Evolutionary conservation across 2,329 filamentous ascomycete genomes (phyloP), one percentile per base, ranked within the genome.

Genomic region (Aspergillus sergii): DNA sequence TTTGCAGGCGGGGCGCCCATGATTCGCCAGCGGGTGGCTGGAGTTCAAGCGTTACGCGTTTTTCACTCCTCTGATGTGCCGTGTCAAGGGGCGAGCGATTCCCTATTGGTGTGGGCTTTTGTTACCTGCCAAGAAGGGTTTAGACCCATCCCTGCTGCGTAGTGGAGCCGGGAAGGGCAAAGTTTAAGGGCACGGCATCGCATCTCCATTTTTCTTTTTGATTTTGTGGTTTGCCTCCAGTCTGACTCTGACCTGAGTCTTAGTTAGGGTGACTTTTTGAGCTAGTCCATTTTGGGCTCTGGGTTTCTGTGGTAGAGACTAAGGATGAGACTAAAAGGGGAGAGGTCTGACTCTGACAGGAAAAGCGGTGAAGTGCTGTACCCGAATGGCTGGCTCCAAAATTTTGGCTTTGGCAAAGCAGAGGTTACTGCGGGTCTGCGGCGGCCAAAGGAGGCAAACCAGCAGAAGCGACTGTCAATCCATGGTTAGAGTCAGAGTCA

Each of bases 31-130:
- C 21, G 36, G 28, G 34, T 26, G 28, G 53, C 54, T 58, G 60
- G 43, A 58, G 36, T 55, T 59, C 39, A n/a, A 41, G 39, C 39
- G 66, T 70, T 69, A 71, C 69, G 69, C 69, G 66, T 69, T 68
- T 68, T 65, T 41, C 39, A n/a, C 16, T 41, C 39, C 39, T 41
- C 39, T 41, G 66, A 69, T 70, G 64, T 69, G 66, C 68, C 68
- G 69, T 67, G 68, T 67, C 60, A 57, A 64, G 55, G 45, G 34
- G 62, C 26, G 56, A 56, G 61, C 50, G 53, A 45, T 66, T 14
- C 65, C 66, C 58, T 51, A 61, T 61, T 46, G 19, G 57, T 41
- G 68, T 43, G 69, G 9, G 7, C 4, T 57, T 60, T 36, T 56
- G 59, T 66, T 62, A 68, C 56, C 60, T 69, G 59, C 68, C 65